These are phyloP conservation scores for Podospora fimiseda DNA, from an alignment of 495 filamentous ascomycete species.

Conservation along the genomic window DNA sequence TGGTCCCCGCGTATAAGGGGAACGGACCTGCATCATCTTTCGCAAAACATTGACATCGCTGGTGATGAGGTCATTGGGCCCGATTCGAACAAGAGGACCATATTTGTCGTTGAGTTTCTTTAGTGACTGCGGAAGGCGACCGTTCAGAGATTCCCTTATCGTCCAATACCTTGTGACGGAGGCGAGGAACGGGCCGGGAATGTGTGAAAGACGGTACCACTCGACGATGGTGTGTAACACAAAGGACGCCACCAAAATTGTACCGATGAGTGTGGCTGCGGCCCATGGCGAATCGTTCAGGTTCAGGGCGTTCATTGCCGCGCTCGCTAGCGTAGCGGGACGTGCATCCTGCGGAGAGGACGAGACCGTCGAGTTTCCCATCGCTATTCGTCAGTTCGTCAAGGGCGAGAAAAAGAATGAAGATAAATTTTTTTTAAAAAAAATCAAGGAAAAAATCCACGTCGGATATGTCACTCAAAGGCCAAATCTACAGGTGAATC, in stretches of 20 bases:
- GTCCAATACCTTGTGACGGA: conserved; percentile 25
- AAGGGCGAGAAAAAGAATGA: too few relatives aligned
- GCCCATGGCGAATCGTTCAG: neutral
- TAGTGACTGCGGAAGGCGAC: conserved; percentile 18
- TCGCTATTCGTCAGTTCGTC: too few relatives aligned
- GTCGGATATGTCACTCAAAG: too few relatives aligned
- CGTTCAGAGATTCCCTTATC: conserved; percentile 9
- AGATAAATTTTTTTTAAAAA: too few relatives aligned
- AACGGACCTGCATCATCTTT: conserved; percentile 30
- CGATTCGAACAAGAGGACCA: conserved; percentile 37
- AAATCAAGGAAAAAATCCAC: too few relatives aligned
- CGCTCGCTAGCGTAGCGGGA: neutral
- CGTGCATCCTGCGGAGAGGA: neutral
- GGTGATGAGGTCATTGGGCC: conserved; percentile 35
- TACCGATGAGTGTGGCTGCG: neutral
- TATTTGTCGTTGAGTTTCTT: conserved; percentile 20
- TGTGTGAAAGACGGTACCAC: conserved; percentile 27
- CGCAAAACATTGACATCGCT: conserved; percentile 38
- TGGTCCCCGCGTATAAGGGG: conserved; percentile 29
- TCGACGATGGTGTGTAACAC: conserved; percentile 5
- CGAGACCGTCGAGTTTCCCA: neutral
- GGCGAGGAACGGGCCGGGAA: conserved; percentile 26
- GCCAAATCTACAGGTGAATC: too few relatives aligned
- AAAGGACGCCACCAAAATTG: neutral
- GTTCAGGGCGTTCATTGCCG: neutral